Evolutionary conservation across 2,329 filamentous ascomycete species (phyloP).

Genomic region (Mycosphaerella arachidis): DNA sequence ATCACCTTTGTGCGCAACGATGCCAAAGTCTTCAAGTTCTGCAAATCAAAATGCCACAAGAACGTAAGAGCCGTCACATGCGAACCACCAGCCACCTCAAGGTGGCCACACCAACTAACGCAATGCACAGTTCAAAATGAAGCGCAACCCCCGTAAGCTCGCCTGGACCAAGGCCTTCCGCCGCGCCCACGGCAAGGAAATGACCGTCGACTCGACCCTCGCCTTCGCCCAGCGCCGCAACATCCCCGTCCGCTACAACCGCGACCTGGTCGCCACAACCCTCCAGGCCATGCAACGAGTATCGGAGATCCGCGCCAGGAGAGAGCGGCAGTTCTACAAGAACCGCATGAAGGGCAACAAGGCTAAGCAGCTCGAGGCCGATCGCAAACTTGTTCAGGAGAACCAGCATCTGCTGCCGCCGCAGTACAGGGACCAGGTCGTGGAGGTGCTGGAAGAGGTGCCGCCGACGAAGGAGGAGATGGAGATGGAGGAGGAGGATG

Average conservation of each 20-base stretch:
- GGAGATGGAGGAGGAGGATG: constrained; percentile 56
- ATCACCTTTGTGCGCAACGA: constrained; percentile 67
- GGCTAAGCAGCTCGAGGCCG: constrained; percentile 70
- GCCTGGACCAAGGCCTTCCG: constrained; percentile 97
- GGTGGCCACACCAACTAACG: neutral
- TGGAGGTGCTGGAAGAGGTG: constrained; percentile 52
- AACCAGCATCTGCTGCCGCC: constrained; percentile 85
- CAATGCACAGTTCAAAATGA: constrained; percentile 77
- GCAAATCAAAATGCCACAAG: constrained; percentile 64
- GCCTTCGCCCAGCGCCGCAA: constrained; percentile 91
- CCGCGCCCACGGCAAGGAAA: constrained; percentile 71
- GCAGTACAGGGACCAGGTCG: constrained; percentile 40
- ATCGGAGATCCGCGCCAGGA: constrained; percentile 72
- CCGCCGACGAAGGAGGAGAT: constrained; percentile 52
- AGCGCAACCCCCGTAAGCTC: constrained; percentile 92
- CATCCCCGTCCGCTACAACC: constrained; percentile 91
- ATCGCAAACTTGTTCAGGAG: constrained; percentile 83
- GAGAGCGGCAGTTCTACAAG: constrained; percentile 92
- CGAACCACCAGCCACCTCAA: neutral
- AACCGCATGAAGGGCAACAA: constrained; percentile 88
- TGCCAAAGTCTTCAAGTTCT: constrained; percentile 63
- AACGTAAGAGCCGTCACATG: constrained; percentile 33
- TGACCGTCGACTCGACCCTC: constrained; percentile 91
- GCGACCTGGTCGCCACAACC: constrained; percentile 81
- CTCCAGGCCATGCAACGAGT: constrained; percentile 90